Conservation (phyloP, 257 asterid genomes). For the Sherardia arvensis region DNA sequence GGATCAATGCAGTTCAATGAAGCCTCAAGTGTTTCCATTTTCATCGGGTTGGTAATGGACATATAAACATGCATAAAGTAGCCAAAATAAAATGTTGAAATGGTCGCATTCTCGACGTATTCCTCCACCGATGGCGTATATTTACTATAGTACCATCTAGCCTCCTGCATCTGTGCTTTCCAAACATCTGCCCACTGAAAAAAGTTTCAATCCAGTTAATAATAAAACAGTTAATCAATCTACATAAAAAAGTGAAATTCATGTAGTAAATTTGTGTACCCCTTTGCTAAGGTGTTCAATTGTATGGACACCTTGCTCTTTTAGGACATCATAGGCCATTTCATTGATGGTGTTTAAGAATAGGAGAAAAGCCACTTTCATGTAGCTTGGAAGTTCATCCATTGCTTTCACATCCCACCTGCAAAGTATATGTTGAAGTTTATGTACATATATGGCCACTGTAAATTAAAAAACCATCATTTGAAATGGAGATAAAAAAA, state of each 20-base stretch:
- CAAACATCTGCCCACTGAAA: constrained; percentile 17
- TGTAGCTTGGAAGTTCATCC: constrained; percentile 20
- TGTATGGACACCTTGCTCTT: constrained; percentile 8
- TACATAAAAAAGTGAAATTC: too few relatives aligned
- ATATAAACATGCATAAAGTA: constrained; percentile 30
- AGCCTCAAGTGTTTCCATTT: constrained; percentile 10
- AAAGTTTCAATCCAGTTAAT: too few relatives aligned
- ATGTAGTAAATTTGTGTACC: not conserved
- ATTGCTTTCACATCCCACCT: constrained; percentile 22
- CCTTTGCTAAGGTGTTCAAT: constrained; percentile 11
- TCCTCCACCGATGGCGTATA: constrained; percentile 17
- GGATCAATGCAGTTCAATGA: constrained; percentile 6
- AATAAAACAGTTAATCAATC: too few relatives aligned
- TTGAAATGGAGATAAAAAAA: too few relatives aligned
- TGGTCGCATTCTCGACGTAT: constrained; percentile 24
- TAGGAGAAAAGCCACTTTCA: constrained; percentile 16
- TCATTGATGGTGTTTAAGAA: constrained; percentile 13
- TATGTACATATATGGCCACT: too few relatives aligned
- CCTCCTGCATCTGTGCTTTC: constrained; percentile 10
- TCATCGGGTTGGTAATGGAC: constrained; percentile 22
- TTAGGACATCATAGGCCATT: constrained; percentile 15
- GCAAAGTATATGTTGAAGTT: not conserved
- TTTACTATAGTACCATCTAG: constrained; percentile 14
- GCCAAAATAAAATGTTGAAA: constrained; percentile 25
- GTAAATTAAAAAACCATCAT: too few relatives aligned